These are phyloP conservation scores for Combretum micranthum DNA, from an alignment of 345 rosid genomes.

Conservation along the genomic window DNA sequence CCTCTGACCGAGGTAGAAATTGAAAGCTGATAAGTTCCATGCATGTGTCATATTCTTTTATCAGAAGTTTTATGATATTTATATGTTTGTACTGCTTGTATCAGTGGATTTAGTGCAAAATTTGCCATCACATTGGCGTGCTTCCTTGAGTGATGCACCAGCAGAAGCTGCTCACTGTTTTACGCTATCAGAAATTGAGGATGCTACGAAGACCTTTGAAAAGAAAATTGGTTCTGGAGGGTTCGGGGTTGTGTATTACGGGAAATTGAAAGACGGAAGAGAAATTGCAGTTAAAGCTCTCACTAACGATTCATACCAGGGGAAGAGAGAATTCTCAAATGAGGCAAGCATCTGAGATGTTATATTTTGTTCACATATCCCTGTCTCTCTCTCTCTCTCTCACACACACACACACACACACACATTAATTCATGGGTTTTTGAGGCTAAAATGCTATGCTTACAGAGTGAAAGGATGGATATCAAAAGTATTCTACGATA, in stretches of 20 bases:
- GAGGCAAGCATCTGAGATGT: conserved; percentile 47
- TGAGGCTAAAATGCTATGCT: no score
- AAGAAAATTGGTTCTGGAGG: conserved; percentile 97
- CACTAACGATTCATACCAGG: conserved; percentile 74
- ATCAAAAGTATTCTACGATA: neutral
- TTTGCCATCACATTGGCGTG: conserved; percentile 39
- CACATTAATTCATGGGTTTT: no score
- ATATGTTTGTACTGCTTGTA: conserved; percentile 15
- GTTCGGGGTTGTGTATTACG: conserved; percentile 88
- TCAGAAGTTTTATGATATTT: neutral
- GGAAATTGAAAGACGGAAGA: conserved; percentile 73
- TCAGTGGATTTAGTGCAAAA: conserved; percentile 37
- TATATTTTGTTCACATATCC: neutral
- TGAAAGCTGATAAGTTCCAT: neutral
- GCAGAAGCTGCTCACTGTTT: conserved; percentile 84
- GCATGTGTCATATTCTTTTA: conserved; percentile 10
- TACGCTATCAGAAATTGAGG: conserved; percentile 62
- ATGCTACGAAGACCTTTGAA: conserved; percentile 68
- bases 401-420: no score
- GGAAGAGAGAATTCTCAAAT: conserved; percentile 86
- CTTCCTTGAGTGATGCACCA: conserved; percentile 54
- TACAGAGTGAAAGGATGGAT: neutral
- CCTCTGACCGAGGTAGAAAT: conserved; percentile 30
- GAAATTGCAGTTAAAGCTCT: conserved; percentile 96
- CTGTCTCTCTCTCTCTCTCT: neutral